phyloP scores from a whole-genome alignment of 1,284 basidiomycete species.

The Ustilago xerochloae region DNA sequence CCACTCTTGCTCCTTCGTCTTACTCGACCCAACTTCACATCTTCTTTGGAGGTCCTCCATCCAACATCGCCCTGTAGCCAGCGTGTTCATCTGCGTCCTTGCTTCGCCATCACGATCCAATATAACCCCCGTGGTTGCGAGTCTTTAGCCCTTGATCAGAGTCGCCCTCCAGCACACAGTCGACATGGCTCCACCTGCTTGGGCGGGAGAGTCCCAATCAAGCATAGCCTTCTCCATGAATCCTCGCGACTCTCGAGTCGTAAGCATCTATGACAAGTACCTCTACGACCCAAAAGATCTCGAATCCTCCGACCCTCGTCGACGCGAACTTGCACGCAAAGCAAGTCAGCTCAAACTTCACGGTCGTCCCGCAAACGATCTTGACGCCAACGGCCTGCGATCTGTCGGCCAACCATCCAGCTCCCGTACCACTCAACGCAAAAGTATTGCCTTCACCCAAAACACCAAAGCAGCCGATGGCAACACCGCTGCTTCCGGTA shows the following conservation, averaged over 20 bases:
- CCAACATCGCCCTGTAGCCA: too few relatives aligned
- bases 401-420: slow-evolving; percentile 6
- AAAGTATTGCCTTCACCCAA: slow-evolving; percentile 43
- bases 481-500: slow-evolving; percentile 19
- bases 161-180: neutral
- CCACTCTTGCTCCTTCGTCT: neutral
- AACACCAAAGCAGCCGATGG: slow-evolving; percentile 42
- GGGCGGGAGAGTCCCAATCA: slow-evolving; percentile 41
- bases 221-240: slow-evolving; percentile 43
- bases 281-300: slow-evolving; percentile 57
- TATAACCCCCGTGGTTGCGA: neutral
- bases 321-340: slow-evolving; percentile 52
- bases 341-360: slow-evolving; percentile 44
- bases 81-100: too few relatives aligned
- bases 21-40: too few relatives aligned
- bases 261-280: slow-evolving; percentile 61
- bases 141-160: neutral
- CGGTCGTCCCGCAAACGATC: slow-evolving; percentile 34
- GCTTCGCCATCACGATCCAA: too few relatives aligned
- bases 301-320: slow-evolving; percentile 48
- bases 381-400: slow-evolving; percentile 45
- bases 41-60: too few relatives aligned
- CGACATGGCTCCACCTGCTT: slow-evolving; percentile 25
- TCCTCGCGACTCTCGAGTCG: slow-evolving; percentile 53
- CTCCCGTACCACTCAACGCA: slow-evolving; percentile 16